A percentile compares a stretch with the other conserved stretches of the same genome.
Evolutionary conservation across 441 rosid species (phyloP).

Genomic region (Capsella rubella): DNA sequence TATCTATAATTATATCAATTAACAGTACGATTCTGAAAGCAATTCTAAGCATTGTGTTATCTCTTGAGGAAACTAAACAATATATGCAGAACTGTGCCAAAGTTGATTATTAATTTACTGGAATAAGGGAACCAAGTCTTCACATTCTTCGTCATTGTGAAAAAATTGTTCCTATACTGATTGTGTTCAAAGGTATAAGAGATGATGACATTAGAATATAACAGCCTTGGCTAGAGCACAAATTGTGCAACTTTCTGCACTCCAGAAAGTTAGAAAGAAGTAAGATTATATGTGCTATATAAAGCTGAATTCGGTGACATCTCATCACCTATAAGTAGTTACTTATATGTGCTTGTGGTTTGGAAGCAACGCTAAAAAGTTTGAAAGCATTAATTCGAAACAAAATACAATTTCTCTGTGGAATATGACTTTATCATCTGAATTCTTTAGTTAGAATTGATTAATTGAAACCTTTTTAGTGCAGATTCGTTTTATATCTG

Average conservation of each 20-base stretch:
- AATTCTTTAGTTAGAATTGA: slow-evolving; percentile 13
- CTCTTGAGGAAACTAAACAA: slow-evolving; percentile 8
- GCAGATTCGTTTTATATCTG: slow-evolving; percentile 14
- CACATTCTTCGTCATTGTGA: not conserved
- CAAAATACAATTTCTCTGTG: not conserved
- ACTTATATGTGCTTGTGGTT: slow-evolving; percentile 9
- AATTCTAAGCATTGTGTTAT: not conserved
- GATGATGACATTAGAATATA: not conserved
- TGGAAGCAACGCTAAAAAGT: not conserved
- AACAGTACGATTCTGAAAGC: not conserved
- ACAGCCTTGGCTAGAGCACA: not conserved
- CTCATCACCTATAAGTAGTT: not conserved
- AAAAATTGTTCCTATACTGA: not conserved
- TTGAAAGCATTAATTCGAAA: not conserved
- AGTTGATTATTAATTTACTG: not conserved
- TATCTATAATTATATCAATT: not conserved
- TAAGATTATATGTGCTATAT: slow-evolving; percentile 5
- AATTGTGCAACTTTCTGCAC: not conserved
- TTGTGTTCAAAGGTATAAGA: not conserved
- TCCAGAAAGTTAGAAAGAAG: not conserved
- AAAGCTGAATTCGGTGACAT: not conserved
- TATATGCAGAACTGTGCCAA: slow-evolving; percentile 3
- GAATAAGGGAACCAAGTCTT: not conserved
- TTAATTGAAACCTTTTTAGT: slow-evolving; percentile 12
- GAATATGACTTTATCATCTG: not conserved